Conservation (phyloP, 2,329 filamentous ascomycete genomes). For the Alternaria sp. region DNA sequence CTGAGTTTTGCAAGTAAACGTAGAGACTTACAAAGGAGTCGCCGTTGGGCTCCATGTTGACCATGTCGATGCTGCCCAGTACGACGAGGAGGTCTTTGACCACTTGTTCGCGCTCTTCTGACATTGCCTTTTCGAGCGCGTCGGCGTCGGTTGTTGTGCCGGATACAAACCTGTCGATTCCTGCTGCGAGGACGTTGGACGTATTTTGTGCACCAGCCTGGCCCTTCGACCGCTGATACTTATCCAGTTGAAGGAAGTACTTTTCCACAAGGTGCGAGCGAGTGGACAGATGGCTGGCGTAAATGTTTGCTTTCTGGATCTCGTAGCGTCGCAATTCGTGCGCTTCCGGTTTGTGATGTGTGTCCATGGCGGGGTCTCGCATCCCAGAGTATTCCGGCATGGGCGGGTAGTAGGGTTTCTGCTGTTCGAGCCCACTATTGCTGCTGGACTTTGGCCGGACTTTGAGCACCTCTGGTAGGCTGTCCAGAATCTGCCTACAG, state of each 20-base stretch:
- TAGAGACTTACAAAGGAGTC: conserved; percentile 64
- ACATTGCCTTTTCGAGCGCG: conserved; percentile 68
- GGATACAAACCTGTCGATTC: conserved; percentile 39
- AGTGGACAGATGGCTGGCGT: conserved; percentile 79
- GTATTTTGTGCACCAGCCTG: conserved; percentile 51
- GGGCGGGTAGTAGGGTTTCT: conserved; percentile 45
- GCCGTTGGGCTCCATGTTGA: conserved; percentile 79
- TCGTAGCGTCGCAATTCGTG: conserved; percentile 64
- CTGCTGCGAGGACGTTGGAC: conserved; percentile 27
- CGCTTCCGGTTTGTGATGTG: conserved; percentile 33
- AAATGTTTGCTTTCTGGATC: conserved; percentile 91
- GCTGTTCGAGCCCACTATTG: conserved; percentile 31
- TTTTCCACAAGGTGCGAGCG: conserved; percentile 86
- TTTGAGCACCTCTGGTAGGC: conserved; percentile 72
- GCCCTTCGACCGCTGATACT: conserved; percentile 56
- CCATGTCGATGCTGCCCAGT: conserved; percentile 77
- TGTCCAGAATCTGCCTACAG: conserved; percentile 71
- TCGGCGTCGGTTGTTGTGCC: conserved; percentile 39
- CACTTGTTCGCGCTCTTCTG: conserved; percentile 78
- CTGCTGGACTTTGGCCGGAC: conserved; percentile 56
- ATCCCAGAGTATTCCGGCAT: conserved; percentile 44
- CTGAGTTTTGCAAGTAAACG: conserved; percentile 17
- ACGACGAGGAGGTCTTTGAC: conserved; percentile 79
- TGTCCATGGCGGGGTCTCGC: conserved; percentile 33
- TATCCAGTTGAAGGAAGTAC: conserved; percentile 78